Base-by-base conservation (phyloP, 257 asterid genomes). In the Solanum virginianum region DNA sequence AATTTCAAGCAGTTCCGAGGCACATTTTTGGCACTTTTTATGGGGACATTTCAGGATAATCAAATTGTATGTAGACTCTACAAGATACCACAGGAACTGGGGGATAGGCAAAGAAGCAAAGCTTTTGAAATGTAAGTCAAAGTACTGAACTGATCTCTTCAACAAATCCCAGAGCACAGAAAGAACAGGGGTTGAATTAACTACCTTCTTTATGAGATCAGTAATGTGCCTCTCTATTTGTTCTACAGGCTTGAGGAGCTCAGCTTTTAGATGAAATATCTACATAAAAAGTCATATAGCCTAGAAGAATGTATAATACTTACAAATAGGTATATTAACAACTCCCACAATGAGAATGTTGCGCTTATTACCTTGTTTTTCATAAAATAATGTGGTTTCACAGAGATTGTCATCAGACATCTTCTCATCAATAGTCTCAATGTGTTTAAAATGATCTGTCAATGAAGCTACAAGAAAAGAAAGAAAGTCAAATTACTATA, bases 141-240 rank as follows among this genome's bases (percentile, higher is more conserved):
- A 74, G 15, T 22, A 59, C 49, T 24, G 10, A 26, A 43, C 22
- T 15, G 41, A 32, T 53, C 70, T 54, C 39, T 53, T 59, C 84
- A 80, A 55, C 6, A 70, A 74, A 43, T 22, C 81, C 43, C 24
- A 49, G 43, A 14, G 22, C 60, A 53, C 77, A 81, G 77, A 83
- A 39, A 70, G 39, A 29, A 45, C 36, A 43, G 87, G 54, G 74
- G 75, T 69, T 74, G 86, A 85, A 77, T 51, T 18, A 43, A 57
- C 10, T 82, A 94, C 99, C 93, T 90, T 93, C 88, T 94, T 95
- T 80, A 95, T 94, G 88, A 95, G 87, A 87, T 95, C 94, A 22
- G 99, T 94, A 43, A 94, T 93, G 88, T 95, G 99, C 88, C 99
- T 95, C 90, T 95, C 99, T 97, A 94, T 95, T 90, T 92, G 91